A percentile compares a stretch with the other conserved stretches of the same genome.
Conservation (phyloP, 768 basidiomycete genomes). For the Boletus insuetus region DNA sequence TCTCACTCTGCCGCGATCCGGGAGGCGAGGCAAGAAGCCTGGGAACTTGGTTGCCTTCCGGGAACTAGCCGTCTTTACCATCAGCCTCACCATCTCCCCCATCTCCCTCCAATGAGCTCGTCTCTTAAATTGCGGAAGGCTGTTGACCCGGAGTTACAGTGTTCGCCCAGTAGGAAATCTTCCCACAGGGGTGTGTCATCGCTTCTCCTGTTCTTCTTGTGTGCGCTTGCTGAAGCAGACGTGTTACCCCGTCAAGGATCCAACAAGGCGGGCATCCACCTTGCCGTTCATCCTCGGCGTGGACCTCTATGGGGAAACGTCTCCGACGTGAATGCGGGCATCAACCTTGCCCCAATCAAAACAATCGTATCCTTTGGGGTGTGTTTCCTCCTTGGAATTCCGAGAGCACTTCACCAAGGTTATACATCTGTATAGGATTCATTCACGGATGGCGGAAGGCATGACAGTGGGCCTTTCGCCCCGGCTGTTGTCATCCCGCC, state of each 20-base stretch:
- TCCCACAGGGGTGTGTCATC: no score
- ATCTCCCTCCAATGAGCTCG: no score
- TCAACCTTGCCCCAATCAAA: conserved; percentile 35
- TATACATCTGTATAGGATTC: conserved; percentile 37
- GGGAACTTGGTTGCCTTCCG: no score
- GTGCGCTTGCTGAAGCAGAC: conserved; percentile 9
- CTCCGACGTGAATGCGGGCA: conserved; percentile 49
- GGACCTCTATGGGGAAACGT: conserved; percentile 39
- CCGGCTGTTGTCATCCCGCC: conserved; percentile 44
- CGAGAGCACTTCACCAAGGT: not conserved
- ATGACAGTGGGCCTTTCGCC: conserved; percentile 43
- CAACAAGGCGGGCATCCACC: conserved; percentile 30
- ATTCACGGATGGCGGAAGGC: conserved; percentile 48
- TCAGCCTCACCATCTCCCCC: no score
- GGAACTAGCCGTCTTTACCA: no score
- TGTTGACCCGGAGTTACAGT: no score
- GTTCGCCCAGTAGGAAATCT: no score
- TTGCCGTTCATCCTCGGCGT: conserved; percentile 48
- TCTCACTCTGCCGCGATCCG: no score
- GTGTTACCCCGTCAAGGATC: conserved; percentile 9
- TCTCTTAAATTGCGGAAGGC: no score
- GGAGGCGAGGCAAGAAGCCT: no score
- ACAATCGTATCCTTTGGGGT: conserved; percentile 56
- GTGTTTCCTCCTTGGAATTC: not conserved
- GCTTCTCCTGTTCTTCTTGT: not conserved